Percentiles rank a stretch among this genome's conserved stretches.
These are phyloP conservation scores for Xylaria longipes DNA, from an alignment of 495 filamentous ascomycete genomes.

Conservation along the genomic window DNA sequence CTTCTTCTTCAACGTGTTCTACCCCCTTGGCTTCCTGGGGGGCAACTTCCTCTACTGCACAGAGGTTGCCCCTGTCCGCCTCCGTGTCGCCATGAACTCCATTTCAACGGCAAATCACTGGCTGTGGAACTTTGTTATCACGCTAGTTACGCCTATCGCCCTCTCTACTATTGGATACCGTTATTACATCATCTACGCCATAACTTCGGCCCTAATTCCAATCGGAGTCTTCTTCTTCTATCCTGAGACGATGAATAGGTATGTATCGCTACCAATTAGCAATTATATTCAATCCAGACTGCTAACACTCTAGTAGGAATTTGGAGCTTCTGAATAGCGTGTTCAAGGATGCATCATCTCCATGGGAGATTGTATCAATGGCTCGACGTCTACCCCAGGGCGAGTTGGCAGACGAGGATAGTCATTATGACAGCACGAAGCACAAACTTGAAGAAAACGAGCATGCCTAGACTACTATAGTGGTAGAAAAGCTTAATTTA, in stretches of 20 bases:
- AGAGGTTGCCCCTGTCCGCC: slow-evolving; percentile 59
- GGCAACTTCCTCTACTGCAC: slow-evolving; percentile 65
- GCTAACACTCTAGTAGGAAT: not conserved
- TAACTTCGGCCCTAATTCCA: slow-evolving; percentile 55
- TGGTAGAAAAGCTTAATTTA: not conserved
- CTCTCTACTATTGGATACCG: slow-evolving; percentile 52
- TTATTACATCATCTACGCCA: slow-evolving; percentile 59
- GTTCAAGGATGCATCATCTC: slow-evolving; percentile 8
- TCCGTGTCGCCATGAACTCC: slow-evolving; percentile 61
- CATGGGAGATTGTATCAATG: slow-evolving; percentile 7
- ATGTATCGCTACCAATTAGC: not conserved
- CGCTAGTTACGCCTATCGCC: slow-evolving; percentile 49
- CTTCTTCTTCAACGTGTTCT: slow-evolving; percentile 67
- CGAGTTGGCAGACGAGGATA: not conserved
- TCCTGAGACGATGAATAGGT: slow-evolving; percentile 55
- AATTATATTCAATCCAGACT: not conserved
- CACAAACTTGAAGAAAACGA: slow-evolving; percentile 8
- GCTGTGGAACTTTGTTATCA: slow-evolving; percentile 59
- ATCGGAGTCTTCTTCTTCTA: slow-evolving; percentile 63
- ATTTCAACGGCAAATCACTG: slow-evolving; percentile 59
- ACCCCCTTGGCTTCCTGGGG: slow-evolving; percentile 64
- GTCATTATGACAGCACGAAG: not conserved
- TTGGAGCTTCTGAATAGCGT: slow-evolving; percentile 8
- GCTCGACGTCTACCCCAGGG: slow-evolving; percentile 12
- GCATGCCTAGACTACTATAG: not conserved